These are phyloP conservation scores for Blastocystis sp. DNA, from an alignment of 352 stramenopile genomes.

Conservation along the genomic window DNA sequence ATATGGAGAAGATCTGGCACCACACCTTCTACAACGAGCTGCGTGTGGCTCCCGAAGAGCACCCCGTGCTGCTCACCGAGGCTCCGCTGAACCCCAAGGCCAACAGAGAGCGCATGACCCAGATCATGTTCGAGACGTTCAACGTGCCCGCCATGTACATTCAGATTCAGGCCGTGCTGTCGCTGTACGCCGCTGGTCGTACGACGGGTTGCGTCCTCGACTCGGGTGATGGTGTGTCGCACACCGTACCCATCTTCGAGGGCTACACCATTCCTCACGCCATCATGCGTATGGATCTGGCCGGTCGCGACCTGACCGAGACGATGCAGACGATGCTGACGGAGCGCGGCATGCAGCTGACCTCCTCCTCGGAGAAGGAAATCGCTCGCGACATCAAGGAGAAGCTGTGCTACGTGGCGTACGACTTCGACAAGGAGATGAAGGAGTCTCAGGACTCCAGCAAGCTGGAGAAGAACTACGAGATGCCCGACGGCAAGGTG, in stretches of 20 bases:
- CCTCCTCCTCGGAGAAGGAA: constrained; percentile 82
- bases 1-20: constrained; percentile 99
- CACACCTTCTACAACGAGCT: constrained; percentile 99
- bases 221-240: constrained; percentile 89
- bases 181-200: constrained; percentile 90
- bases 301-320: constrained; percentile 88
- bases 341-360: constrained; percentile 81
- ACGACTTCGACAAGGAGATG: constrained; percentile 83
- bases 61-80: constrained; percentile 89
- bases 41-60: constrained; percentile 84
- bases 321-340: constrained; percentile 82
- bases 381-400: constrained; percentile 92
- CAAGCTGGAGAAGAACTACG: constrained; percentile 80
- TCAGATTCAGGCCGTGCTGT: constrained; percentile 86
- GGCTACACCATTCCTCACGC: constrained; percentile 91
- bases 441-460: constrained; percentile 79
- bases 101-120: constrained; percentile 88
- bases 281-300: constrained; percentile 90
- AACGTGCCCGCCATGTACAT: constrained; percentile 91
- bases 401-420: constrained; percentile 91
- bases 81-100: constrained; percentile 89
- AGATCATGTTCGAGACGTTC: constrained; percentile 99
- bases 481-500: constrained; percentile 83
- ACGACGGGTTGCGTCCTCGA: constrained; percentile 93
- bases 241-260: constrained; percentile 96